These are phyloP conservation scores for Fusarium acutatum DNA, from an alignment of 2,329 filamentous ascomycete genomes.

Conservation along the genomic window DNA sequence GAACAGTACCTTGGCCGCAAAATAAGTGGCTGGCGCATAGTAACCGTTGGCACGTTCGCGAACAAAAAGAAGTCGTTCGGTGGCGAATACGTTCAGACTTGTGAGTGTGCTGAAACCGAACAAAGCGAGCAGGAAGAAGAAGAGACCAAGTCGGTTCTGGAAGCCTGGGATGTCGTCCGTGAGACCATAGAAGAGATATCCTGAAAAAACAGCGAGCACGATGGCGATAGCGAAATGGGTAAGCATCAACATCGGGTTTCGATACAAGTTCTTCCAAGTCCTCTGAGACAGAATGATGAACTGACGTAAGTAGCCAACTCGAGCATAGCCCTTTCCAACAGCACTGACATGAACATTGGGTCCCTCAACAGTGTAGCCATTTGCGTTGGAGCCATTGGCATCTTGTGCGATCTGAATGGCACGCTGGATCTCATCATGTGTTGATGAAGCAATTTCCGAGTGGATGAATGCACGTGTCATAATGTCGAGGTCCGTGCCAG, in stretches of 20 bases:
- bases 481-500: slow-evolving; percentile 81
- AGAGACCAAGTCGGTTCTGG: slow-evolving; percentile 95
- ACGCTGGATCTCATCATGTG: slow-evolving; percentile 80
- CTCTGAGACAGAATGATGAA: slow-evolving; percentile 89
- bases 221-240: slow-evolving; percentile 99
- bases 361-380: slow-evolving; percentile 57
- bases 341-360: slow-evolving; percentile 63
- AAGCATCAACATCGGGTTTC: slow-evolving; percentile 97
- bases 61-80: slow-evolving; percentile 89
- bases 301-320: slow-evolving; percentile 81
- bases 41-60: slow-evolving; percentile 96
- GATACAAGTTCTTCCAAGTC: slow-evolving; percentile 97
- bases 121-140: slow-evolving; percentile 95
- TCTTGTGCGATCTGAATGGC: slow-evolving; percentile 70
- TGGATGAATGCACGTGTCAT: slow-evolving; percentile 79
- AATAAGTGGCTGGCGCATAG: slow-evolving; percentile 93
- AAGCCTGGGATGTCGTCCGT: slow-evolving; percentile 97
- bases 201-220: slow-evolving; percentile 89
- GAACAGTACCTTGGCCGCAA: slow-evolving; percentile 95
- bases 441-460: slow-evolving; percentile 78
- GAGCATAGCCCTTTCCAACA: slow-evolving; percentile 81
- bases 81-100: slow-evolving; percentile 90
- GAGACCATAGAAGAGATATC: slow-evolving; percentile 94
- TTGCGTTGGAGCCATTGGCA: slow-evolving; percentile 71
- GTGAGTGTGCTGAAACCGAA: slow-evolving; percentile 98